Evolutionary conservation across 768 basidiomycete species (phyloP).

Genomic region (Pleurotus giganteus): DNA sequence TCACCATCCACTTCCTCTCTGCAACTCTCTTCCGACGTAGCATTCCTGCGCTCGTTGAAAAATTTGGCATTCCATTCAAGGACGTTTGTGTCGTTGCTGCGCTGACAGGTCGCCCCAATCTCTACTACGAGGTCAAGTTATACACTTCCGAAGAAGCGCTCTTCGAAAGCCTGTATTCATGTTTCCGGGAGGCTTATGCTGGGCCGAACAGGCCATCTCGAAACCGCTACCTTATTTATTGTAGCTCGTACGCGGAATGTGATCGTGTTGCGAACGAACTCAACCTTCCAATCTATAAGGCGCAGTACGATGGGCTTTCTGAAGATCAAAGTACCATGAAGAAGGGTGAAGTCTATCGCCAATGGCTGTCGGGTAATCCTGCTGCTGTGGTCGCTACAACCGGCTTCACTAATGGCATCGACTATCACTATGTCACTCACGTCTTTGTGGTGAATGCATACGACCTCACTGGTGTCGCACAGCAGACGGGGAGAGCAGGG

Average conservation of each 20-base stretch:
- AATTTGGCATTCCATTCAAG: background rate
- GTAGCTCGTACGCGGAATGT: constrained; percentile 1
- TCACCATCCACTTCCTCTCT: constrained; percentile 5
- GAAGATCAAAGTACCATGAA: background rate
- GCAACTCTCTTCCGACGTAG: constrained; percentile 5
- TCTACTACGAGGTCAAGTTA: background rate
- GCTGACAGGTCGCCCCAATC: constrained; percentile 6
- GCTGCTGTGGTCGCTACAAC: constrained; percentile 4
- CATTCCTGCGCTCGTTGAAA: background rate
- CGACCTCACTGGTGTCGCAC: background rate
- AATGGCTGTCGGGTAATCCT: background rate
- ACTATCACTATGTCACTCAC: constrained; percentile 1
- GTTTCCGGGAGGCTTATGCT: background rate
- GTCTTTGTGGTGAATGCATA: background rate
- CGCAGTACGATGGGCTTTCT: background rate
- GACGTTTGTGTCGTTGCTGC: background rate
- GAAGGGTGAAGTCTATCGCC: background rate
- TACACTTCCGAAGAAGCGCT: background rate
- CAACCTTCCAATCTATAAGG: constrained; percentile 1
- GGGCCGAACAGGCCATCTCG: too few relatives aligned
- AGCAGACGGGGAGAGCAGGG: constrained; percentile 7
- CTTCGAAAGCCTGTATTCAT: background rate
- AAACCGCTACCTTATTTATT: constrained; percentile 3
- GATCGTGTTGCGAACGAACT: background rate
- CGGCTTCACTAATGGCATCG: constrained; percentile 9